These are phyloP conservation scores for Eucalyptus pumila DNA, from an alignment of 345 rosid genomes.

Conservation along the genomic window DNA sequence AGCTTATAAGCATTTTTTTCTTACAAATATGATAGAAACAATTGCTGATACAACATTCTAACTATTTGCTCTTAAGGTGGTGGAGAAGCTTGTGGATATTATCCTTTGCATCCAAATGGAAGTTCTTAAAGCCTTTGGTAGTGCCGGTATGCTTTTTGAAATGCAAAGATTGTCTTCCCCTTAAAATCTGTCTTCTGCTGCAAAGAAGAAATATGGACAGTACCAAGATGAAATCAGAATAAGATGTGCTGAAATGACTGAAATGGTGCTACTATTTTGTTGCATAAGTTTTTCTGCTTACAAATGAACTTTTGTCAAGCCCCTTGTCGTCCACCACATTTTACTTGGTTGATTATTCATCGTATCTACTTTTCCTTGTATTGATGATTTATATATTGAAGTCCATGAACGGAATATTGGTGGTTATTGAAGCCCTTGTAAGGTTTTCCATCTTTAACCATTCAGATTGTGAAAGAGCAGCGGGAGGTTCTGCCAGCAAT, in stretches of 20 bases:
- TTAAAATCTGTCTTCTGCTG: not conserved
- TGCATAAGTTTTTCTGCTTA: not conserved
- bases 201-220: not conserved
- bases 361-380: not conserved
- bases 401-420: not conserved
- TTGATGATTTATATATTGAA: not conserved
- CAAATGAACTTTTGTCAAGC: not conserved
- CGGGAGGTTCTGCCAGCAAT: not conserved
- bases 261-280: not conserved
- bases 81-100: conserved; percentile 92
- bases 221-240: not conserved
- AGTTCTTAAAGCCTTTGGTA: conserved; percentile 78
- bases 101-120: conserved; percentile 86
- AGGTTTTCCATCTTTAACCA: not conserved
- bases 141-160: conserved; percentile 45
- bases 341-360: not conserved
- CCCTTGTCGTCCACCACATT: not conserved
- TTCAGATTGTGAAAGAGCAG: conserved; percentile 45
- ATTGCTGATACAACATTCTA: not conserved
- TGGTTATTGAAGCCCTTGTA: not conserved
- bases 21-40: not conserved
- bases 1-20: not conserved
- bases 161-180: not conserved
- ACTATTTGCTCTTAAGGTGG: conserved; percentile 35
- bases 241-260: not conserved